Conservation (phyloP, 2,329 filamentous ascomycete genomes). For the Ceratocystiopsis brevicomis region DNA sequence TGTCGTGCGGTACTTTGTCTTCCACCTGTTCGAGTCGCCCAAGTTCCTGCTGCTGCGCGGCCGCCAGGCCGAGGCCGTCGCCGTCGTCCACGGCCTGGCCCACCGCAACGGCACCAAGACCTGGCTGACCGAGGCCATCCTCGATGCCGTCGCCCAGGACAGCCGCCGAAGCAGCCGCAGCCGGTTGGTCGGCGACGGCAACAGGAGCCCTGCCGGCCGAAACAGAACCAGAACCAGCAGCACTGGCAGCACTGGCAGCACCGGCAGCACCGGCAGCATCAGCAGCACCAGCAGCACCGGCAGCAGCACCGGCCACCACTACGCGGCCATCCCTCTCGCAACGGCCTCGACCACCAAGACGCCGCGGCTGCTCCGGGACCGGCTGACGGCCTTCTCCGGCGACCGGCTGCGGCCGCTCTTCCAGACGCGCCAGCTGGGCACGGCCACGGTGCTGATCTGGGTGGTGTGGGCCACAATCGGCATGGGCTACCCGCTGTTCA, state of each 20-base stretch:
- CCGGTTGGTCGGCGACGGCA: conserved; percentile 2
- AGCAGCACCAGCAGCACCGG: neutral
- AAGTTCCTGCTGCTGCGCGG: conserved; percentile 66
- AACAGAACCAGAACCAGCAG: conserved; percentile 2
- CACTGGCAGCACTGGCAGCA: neutral
- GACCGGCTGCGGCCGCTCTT: conserved; percentile 50
- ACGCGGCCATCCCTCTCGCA: neutral
- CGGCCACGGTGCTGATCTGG: conserved; percentile 43
- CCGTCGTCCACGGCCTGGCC: conserved; percentile 61
- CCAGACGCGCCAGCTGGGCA: conserved; percentile 29
- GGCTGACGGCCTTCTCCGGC: conserved; percentile 46
- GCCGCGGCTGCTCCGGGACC: conserved; percentile 27
- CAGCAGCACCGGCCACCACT: neutral
- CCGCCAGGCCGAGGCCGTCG: conserved; percentile 59
- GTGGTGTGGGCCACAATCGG: conserved; percentile 70
- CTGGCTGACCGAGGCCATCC: conserved; percentile 56
- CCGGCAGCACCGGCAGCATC: conserved; percentile 1
- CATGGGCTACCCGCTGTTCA: conserved; percentile 77
- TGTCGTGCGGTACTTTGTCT: conserved; percentile 56
- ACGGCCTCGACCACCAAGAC: neutral
- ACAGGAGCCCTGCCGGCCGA: neutral
- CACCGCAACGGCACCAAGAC: conserved; percentile 50
- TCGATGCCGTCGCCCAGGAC: conserved; percentile 34
- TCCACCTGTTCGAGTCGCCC: conserved; percentile 68
- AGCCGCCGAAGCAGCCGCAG: conserved; percentile 12